A percentile compares a stretch with the other conserved stretches of the same genome.
These are phyloP conservation scores for Aureobasidium sp. DNA, from an alignment of 2,329 filamentous ascomycete genomes.

Conservation along the genomic window DNA sequence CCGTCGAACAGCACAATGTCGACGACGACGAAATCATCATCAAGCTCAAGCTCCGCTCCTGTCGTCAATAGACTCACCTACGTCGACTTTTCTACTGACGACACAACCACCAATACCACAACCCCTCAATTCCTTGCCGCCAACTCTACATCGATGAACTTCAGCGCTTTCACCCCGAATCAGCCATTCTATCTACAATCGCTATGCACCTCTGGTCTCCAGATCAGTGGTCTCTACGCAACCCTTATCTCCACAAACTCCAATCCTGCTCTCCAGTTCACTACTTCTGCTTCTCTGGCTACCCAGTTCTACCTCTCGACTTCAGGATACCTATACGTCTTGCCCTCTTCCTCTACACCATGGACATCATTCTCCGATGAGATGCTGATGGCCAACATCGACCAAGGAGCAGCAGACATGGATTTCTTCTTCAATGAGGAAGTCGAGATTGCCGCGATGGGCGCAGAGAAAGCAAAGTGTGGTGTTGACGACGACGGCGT, in stretches of 20 bases:
- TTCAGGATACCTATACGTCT: not conserved
- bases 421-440: constrained; percentile 34
- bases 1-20: not conserved
- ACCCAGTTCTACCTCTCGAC: not conserved
- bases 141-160: not conserved
- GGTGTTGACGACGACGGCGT: not conserved
- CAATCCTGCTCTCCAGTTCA: not conserved
- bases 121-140: not conserved
- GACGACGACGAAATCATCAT: not conserved
- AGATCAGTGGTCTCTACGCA: constrained; percentile 3
- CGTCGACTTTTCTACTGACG: not conserved
- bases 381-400: not conserved
- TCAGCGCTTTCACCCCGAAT: not conserved
- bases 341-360: not conserved
- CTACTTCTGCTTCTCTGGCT: not conserved
- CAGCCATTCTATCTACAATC: constrained; percentile 4
- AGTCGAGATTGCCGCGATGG: constrained; percentile 21
- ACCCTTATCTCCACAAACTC: not conserved
- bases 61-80: not conserved
- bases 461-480: not conserved
- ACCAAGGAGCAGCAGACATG: constrained; percentile 37
- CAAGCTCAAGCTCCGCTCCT: not conserved
- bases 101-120: not conserved
- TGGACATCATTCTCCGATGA: not conserved
- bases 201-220: not conserved